These are phyloP conservation scores for Euphorbia tirucalli DNA, from an alignment of 345 rosid species.

Conservation along the genomic window DNA sequence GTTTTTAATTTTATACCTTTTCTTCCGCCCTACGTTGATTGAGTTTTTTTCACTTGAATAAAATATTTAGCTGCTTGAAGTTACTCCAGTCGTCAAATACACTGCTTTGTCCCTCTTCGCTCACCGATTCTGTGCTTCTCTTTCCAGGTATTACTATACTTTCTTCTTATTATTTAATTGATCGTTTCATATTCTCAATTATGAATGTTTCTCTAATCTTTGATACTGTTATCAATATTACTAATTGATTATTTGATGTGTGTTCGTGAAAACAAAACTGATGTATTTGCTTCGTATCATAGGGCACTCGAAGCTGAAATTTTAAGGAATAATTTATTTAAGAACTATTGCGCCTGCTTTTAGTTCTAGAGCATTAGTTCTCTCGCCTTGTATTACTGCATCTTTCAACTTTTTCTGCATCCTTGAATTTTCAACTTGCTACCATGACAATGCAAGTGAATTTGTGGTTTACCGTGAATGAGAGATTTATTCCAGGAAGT, in stretches of 20 bases:
- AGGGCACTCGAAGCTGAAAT: not conserved
- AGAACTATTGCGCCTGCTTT: not conserved
- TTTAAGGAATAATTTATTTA: not conserved
- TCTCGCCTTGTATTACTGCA: not conserved
- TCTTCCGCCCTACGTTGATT: not conserved
- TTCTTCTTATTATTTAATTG: no score
- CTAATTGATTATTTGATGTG: not conserved
- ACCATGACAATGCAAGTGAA: not conserved
- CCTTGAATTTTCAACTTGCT: not conserved
- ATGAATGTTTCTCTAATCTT: not conserved
- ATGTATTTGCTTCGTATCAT: not conserved
- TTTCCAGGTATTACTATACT: conserved; percentile 34
- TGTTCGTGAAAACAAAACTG: not conserved
- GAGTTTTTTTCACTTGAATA: not conserved
- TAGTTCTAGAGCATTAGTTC: not conserved
- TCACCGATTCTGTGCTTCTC: conserved; percentile 52
- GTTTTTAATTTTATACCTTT: not conserved
- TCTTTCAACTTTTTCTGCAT: not conserved
- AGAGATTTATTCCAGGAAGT: not conserved
- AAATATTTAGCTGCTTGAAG: conserved; percentile 45
- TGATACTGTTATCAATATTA: not conserved
- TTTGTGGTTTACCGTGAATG: not conserved
- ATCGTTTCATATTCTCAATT: not conserved
- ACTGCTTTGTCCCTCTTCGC: conserved; percentile 65
- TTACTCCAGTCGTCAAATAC: conserved; percentile 66